Conservation (phyloP, 139 green algal genomes). For the Coelastrella sp. region DNA sequence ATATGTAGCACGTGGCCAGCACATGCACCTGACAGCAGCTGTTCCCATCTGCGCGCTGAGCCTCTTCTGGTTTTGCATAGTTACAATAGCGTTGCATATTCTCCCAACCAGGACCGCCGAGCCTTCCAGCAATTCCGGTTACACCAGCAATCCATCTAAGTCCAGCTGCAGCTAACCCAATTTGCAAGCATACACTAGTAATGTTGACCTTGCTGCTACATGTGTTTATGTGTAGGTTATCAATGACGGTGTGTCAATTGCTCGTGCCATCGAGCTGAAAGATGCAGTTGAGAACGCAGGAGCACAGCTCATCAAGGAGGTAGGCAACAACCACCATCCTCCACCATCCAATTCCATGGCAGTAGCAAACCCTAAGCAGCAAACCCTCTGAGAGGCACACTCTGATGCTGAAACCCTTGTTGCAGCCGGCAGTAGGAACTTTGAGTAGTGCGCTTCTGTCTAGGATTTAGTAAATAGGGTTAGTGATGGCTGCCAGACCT, state of each 20-base stretch:
- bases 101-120: too few species aligned
- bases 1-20: neutral
- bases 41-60: too few species aligned
- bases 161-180: neutral
- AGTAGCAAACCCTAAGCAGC: neutral
- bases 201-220: neutral
- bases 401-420: neutral
- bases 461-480: too few species aligned
- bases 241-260: conserved; percentile 99
- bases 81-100: neutral
- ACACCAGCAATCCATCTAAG: too few species aligned
- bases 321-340: conserved; percentile 16
- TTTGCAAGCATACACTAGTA: neutral
- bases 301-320: conserved; percentile 98
- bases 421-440: too few species aligned
- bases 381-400: neutral
- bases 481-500: too few species aligned
- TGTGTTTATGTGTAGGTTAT: conserved; percentile 82
- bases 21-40: neutral
- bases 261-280: conserved; percentile 95
- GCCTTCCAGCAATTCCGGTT: neutral
- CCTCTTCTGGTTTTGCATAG: neutral
- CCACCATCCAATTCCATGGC: neutral
- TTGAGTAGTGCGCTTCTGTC: too few species aligned
- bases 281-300: conserved; percentile 97